Base-by-base conservation (phyloP, 768 basidiomycete genomes). In the Rubroboletus satanas region DNA sequence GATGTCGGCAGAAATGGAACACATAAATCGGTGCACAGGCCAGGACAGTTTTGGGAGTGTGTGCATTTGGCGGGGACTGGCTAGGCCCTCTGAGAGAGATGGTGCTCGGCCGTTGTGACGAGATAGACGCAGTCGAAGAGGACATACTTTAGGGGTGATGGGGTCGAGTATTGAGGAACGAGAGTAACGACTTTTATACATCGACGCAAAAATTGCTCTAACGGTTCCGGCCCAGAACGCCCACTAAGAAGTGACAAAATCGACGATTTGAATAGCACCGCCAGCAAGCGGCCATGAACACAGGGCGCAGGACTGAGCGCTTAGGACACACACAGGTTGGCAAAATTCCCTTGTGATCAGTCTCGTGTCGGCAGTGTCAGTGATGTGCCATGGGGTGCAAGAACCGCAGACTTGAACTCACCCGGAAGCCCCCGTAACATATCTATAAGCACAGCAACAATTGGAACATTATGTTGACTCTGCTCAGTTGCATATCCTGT, bases 311-410 rank as follows among this genome's bases (percentile, higher is more conserved):
- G 18, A 35, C 3, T 3, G 0, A n/a, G 35, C n/a, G 7, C 23
- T 39, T 28, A 17, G 26, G 3, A 17, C 8, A 26, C 4, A 18
- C 18, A 58, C 56, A 58, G 57, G 32, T 18, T 58, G 57, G 57
- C 1, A 26, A 5, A 6, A 2, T 2, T 3, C 23, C 7, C 23
- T 32, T 4, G 23, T 26, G 21, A 10, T 8, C 7, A 9, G 12
- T 12, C n/a, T 31, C 18, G 5, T 17, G 14, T 15, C 7, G 3
- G 36, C 37, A 21, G 37, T 55, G 44, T 29, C 28, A 31, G 11
- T 23, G 7, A 31, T 12, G 21, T 7, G 4, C 7, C 18, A 8
- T 12, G 10, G 23, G 10, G 1, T 15, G 3, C 26, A 41, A n/a
- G 15, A 11, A 15, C 9, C 14, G 7, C 7, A 2, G 15, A 14